phyloP scores from a whole-genome alignment of 164 flowering plant genomes.

The Aristolochia californica region DNA sequence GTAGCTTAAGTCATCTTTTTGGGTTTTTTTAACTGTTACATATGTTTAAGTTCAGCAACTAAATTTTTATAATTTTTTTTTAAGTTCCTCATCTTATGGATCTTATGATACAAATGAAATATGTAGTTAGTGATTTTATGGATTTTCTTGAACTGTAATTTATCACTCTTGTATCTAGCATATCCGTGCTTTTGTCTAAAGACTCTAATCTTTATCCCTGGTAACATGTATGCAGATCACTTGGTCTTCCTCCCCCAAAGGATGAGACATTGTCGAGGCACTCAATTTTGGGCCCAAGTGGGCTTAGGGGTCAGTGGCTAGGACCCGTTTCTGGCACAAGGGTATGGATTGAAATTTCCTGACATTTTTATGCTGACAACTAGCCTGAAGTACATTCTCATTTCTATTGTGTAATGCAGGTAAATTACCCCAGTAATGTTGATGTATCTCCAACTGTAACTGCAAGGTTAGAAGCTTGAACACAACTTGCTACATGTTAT shows the following conservation, averaged over 20 bases:
- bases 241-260: constrained; percentile 60
- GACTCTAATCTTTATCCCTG: not conserved
- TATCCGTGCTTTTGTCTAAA: no score
- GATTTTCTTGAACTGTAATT: no score
- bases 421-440: constrained; percentile 63
- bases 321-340: constrained; percentile 58
- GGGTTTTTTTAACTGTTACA: no score
- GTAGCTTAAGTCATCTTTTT: no score
- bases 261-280: constrained; percentile 92
- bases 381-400: not conserved
- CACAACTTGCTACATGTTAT: not conserved
- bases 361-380: not conserved
- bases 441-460: constrained; percentile 35
- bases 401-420: constrained; percentile 33
- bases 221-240: constrained; percentile 30
- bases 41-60: no score
- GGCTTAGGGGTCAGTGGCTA: constrained; percentile 74
- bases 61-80: no score
- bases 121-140: no score
- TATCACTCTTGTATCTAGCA: no score
- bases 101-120: no score
- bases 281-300: constrained; percentile 84
- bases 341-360: constrained; percentile 28
- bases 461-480: constrained; percentile 37
- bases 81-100: no score